These are phyloP conservation scores for Sugiyamaella valdiviana DNA, from an alignment of 805 yeast species.

Conservation along the genomic window DNA sequence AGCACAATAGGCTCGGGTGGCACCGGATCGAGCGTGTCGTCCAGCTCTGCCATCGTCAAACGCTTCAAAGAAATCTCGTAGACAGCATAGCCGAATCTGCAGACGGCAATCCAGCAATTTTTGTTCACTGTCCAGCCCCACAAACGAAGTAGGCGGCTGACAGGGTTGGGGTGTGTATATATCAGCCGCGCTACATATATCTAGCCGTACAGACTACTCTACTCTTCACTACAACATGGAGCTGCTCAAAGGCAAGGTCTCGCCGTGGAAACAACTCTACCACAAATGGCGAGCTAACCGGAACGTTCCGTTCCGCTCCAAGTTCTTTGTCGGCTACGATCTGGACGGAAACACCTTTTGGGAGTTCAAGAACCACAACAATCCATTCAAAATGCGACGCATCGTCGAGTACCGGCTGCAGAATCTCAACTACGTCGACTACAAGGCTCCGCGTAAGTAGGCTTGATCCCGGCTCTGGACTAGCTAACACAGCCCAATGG, in stretches of 20 bases:
- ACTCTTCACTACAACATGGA: conserved; percentile 22
- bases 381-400: conserved; percentile 50
- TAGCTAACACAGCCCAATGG: conserved; percentile 51
- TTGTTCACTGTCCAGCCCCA: background rate
- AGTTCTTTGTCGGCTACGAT: conserved; percentile 66
- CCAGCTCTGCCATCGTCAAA: background rate
- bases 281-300: conserved; percentile 56
- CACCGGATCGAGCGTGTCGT: conserved; percentile 1
- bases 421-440: conserved; percentile 48
- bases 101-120: too few species aligned
- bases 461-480: background rate
- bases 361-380: conserved; percentile 60
- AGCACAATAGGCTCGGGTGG: conserved; percentile 20
- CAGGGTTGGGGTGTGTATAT: too few species aligned
- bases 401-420: conserved; percentile 52
- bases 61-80: background rate
- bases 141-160: too few species aligned
- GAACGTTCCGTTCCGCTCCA: conserved; percentile 60
- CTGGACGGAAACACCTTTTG: conserved; percentile 81
- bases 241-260: conserved; percentile 42
- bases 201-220: background rate
- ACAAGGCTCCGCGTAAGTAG: conserved; percentile 42
- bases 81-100: background rate
- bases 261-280: conserved; percentile 44
- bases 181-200: background rate